These are phyloP conservation scores for Pseudovirgaria hyperparasitica DNA, from an alignment of 2,329 filamentous ascomycete genomes.

Conservation along the genomic window DNA sequence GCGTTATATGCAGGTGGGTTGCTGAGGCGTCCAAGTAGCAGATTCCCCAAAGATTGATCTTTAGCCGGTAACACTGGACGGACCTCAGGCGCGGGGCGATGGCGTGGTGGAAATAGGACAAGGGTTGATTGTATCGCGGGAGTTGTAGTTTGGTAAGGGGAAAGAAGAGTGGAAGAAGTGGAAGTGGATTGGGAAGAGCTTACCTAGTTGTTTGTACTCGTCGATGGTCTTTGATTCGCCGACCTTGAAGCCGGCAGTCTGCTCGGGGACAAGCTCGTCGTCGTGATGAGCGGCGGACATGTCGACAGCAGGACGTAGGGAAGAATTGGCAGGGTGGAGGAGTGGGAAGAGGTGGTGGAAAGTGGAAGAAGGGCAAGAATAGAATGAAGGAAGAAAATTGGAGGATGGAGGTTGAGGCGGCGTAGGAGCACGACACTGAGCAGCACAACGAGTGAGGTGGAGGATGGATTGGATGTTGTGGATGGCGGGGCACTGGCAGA, in stretches of 20 bases:
- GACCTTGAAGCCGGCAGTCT: constrained; percentile 94
- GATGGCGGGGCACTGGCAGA: too few relatives aligned
- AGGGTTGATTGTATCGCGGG: too few relatives aligned
- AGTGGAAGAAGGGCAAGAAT: constrained; percentile 5
- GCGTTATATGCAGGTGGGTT: too few relatives aligned
- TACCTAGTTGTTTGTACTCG: constrained; percentile 89
- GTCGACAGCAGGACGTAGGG: constrained; percentile 4
- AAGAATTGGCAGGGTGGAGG: neutral
- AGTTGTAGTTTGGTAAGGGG: too few relatives aligned
- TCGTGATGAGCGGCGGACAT: constrained; percentile 33
- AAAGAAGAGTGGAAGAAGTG: constrained; percentile 1
- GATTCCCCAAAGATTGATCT: too few relatives aligned
- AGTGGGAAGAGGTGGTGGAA: constrained; percentile 2
- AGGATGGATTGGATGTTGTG: too few relatives aligned
- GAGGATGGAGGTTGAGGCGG: constrained; percentile 1
- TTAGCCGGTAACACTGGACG: too few relatives aligned
- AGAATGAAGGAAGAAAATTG: constrained; percentile 4
- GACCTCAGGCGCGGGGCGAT: too few relatives aligned
- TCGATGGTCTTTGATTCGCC: constrained; percentile 97
- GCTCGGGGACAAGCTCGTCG: constrained; percentile 75
- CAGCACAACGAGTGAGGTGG: too few relatives aligned
- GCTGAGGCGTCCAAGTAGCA: too few relatives aligned
- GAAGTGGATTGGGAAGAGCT: constrained; percentile 22
- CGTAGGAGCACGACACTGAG: too few relatives aligned
- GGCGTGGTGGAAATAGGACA: too few relatives aligned